These are phyloP conservation scores for Suhomyces terraborum DNA, from an alignment of 1,139 yeast genomes.

Conservation along the genomic window DNA sequence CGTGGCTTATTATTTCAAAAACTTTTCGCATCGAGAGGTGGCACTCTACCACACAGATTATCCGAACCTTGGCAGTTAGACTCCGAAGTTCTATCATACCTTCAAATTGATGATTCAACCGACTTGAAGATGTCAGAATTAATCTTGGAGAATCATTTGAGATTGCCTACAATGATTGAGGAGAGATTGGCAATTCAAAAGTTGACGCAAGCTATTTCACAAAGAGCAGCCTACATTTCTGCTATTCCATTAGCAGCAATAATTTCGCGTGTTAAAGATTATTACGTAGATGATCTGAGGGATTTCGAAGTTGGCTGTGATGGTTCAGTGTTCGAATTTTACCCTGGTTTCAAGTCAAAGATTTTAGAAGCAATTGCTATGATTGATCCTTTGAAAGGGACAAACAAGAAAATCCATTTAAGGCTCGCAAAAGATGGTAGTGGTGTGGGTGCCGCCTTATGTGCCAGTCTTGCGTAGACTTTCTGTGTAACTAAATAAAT, in stretches of 20 bases:
- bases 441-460: conserved; percentile 94
- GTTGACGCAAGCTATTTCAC: conserved; percentile 75
- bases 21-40: conserved; percentile 50
- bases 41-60: conserved; percentile 63
- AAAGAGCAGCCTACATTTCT: conserved; percentile 82
- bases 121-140: conserved; percentile 67
- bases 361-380: conserved; percentile 72
- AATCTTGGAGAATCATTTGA: conserved; percentile 60
- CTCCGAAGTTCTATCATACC: conserved; percentile 79
- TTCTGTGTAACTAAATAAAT: background rate
- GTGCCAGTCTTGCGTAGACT: conserved; percentile 54
- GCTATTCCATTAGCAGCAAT: conserved; percentile 90
- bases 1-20: conserved; percentile 59
- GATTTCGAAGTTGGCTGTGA: conserved; percentile 92
- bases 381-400: conserved; percentile 71
- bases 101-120: conserved; percentile 79
- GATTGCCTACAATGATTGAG: conserved; percentile 64
- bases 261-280: conserved; percentile 39
- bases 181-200: conserved; percentile 74
- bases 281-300: conserved; percentile 54
- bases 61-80: conserved; percentile 75
- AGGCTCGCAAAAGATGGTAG: conserved; percentile 91
- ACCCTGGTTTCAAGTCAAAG: conserved; percentile 81
- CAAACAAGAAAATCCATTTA: conserved; percentile 67
- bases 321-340: conserved; percentile 89